phyloP scores from a whole-genome alignment of 1,139 yeast genomes.

The Arxiozyma slooffiae region DNA sequence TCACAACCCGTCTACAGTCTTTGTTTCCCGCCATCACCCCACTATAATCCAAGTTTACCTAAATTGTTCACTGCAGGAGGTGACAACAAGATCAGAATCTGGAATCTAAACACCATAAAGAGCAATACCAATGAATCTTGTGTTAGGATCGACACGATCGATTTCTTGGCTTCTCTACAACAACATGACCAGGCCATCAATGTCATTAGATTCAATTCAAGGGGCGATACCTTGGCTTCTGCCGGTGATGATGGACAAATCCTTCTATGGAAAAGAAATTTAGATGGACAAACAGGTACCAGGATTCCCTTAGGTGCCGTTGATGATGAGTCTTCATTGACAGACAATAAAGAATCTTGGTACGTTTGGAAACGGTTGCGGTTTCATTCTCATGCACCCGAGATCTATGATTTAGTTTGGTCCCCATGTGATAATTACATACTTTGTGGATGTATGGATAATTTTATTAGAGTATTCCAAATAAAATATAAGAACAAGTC shows the following conservation, averaged over 20 bases:
- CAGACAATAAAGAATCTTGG: slow-evolving; percentile 67
- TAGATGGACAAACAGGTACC: slow-evolving; percentile 35
- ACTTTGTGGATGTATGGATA: slow-evolving; percentile 90
- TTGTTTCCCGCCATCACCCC: slow-evolving; percentile 52
- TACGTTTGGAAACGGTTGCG: slow-evolving; percentile 25
- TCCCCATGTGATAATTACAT: slow-evolving; percentile 69
- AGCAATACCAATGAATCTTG: slow-evolving; percentile 13
- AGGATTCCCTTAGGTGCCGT: slow-evolving; percentile 24
- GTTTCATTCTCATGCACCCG: slow-evolving; percentile 34
- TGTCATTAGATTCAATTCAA: slow-evolving; percentile 66
- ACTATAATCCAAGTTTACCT: slow-evolving; percentile 5
- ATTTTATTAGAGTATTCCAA: slow-evolving; percentile 58
- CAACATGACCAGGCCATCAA: slow-evolving; percentile 95
- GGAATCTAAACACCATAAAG: slow-evolving; percentile 29
- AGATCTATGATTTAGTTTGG: slow-evolving; percentile 87
- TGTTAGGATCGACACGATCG: slow-evolving; percentile 35
- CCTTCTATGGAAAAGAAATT: slow-evolving; percentile 63
- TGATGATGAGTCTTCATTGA: slow-evolving; percentile 3
- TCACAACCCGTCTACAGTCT: slow-evolving; percentile 71
- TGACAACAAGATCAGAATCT: slow-evolving; percentile 72
- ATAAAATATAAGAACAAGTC: slow-evolving; percentile 28
- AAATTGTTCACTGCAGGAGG: slow-evolving; percentile 90
- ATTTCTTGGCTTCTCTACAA: slow-evolving; percentile 63
- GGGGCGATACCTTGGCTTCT: slow-evolving; percentile 61
- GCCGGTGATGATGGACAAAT: slow-evolving; percentile 94